Evolutionary conservation across 805 yeast species (phyloP).

Genomic region (Saccharomyces kudriavzevii): DNA sequence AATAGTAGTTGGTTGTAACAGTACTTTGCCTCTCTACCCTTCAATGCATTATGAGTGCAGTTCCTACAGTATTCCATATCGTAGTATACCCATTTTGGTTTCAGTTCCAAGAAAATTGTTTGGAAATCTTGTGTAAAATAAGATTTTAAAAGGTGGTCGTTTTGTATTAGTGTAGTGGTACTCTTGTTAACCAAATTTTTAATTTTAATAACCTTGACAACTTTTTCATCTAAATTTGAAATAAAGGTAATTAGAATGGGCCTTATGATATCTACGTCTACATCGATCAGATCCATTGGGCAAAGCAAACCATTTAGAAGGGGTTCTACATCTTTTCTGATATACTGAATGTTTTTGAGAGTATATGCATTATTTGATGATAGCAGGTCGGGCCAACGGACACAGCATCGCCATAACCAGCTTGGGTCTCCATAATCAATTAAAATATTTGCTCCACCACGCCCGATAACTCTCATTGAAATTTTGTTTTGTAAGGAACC

Average conservation of each 20-base stretch:
- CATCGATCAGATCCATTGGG: slow-evolving; percentile 8
- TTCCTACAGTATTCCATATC: slow-evolving; percentile 21
- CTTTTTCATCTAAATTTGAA: slow-evolving; percentile 7
- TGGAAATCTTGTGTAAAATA: slow-evolving; percentile 2
- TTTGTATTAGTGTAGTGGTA: slow-evolving; percentile 1
- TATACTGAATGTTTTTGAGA: slow-evolving; percentile 12
- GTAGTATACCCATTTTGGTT: slow-evolving; percentile 28
- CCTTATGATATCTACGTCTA: slow-evolving; percentile 2
- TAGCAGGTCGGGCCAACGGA: slow-evolving; percentile 12
- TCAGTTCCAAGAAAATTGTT: slow-evolving; percentile 20
- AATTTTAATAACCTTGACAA: slow-evolving; percentile 12
- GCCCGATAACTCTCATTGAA: slow-evolving; percentile 14
- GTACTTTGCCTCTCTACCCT: slow-evolving; percentile 15
- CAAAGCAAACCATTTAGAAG: slow-evolving; percentile 10
- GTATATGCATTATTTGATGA: slow-evolving; percentile 19
- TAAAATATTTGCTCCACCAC: slow-evolving; percentile 26
- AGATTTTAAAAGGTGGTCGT: slow-evolving; percentile 23
- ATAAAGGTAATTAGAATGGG: slow-evolving; percentile 3
- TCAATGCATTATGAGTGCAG: slow-evolving; percentile 22
- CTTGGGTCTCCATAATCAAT: slow-evolving; percentile 11
- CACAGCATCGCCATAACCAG: slow-evolving; percentile 20
- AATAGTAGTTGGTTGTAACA: slow-evolving; percentile 16
- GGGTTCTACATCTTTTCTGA: slow-evolving; percentile 6
- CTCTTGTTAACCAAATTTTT: slow-evolving; percentile 10
- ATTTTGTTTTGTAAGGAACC: not conserved